Conservation (phyloP, 139 green algal genomes). For the Chara braunii region DNA sequence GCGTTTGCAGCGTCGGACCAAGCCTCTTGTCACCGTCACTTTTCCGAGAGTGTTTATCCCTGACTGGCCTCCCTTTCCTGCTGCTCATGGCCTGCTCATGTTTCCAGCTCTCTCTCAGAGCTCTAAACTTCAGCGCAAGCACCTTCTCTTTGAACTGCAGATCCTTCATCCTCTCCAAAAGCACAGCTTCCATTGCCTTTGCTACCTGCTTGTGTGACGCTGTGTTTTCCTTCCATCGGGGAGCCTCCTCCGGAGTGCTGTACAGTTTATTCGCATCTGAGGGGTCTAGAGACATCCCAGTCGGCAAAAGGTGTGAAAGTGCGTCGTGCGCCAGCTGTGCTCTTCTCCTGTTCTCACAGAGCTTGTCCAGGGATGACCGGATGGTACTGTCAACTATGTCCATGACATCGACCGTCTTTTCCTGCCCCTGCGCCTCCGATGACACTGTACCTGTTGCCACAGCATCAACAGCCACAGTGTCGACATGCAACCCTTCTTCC, state of each 20-base stretch:
- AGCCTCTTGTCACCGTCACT: neutral
- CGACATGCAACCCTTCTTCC: too few species aligned
- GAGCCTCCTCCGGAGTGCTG: constrained; percentile 6
- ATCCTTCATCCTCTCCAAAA: neutral
- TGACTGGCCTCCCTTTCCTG: neutral
- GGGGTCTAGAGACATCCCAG: neutral
- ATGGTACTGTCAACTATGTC: too few species aligned
- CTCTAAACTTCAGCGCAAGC: constrained; percentile 14
- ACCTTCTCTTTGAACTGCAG: neutral
- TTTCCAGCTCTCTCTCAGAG: constrained; percentile 8
- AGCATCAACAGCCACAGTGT: too few species aligned
- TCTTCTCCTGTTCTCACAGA: too few species aligned
- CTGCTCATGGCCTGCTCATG: neutral
- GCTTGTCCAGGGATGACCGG: too few species aligned
- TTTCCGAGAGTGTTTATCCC: neutral
- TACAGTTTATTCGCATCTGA: too few species aligned
- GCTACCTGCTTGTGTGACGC: neutral
- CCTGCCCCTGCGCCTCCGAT: too few species aligned
- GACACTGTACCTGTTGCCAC: too few species aligned
- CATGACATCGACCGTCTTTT: too few species aligned
- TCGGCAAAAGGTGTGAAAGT: too few species aligned
- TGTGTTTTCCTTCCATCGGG: constrained; percentile 15
- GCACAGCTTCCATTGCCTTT: neutral
- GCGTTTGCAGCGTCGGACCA: neutral
- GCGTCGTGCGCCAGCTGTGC: too few species aligned